Percentiles rank a stretch among this genome's conserved stretches.
phyloP scores from a whole-genome alignment of 2,329 filamentous ascomycete species.

The Calcarisporium arbuscula region DNA sequence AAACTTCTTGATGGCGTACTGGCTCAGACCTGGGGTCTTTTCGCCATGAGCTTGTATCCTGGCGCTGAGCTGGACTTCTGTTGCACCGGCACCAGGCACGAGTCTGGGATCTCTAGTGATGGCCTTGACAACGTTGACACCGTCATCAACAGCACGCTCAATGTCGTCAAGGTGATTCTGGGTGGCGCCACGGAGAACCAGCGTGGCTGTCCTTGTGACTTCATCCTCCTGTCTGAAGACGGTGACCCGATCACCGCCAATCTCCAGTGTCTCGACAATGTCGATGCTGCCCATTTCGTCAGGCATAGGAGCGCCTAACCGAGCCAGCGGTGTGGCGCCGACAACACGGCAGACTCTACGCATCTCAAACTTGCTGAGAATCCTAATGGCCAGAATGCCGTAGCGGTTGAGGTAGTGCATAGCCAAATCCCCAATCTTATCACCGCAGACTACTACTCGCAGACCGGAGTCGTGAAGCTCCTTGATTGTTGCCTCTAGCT shows the following conservation, averaged over 20 bases:
- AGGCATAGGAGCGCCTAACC: conserved; percentile 96
- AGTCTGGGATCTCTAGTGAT: conserved; percentile 89
- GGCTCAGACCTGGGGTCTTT: conserved; percentile 84
- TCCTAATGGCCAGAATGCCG: conserved; percentile 92
- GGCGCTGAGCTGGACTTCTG: conserved; percentile 90
- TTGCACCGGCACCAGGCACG: conserved; percentile 89
- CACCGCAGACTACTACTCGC: conserved; percentile 84
- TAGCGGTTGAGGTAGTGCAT: conserved; percentile 97
- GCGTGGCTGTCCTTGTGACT: conserved; percentile 83
- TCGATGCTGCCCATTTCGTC: conserved; percentile 97
- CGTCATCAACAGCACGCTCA: conserved; percentile 94
- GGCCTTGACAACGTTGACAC: conserved; percentile 97
- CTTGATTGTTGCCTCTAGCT: conserved; percentile 88
- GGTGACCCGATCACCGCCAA: conserved; percentile 94
- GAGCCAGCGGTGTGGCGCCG: conserved; percentile 90
- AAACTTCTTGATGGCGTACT: conserved; percentile 97
- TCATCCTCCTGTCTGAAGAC: conserved; percentile 97
- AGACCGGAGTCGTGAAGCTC: conserved; percentile 91
- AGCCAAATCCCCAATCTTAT: conserved; percentile 91
- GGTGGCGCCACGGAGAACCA: conserved; percentile 90
- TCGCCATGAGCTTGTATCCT: conserved; percentile 86
- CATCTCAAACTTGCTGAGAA: conserved; percentile 97
- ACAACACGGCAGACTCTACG: conserved; percentile 92
- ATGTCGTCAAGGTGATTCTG: conserved; percentile 98
- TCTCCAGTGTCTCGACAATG: conserved; percentile 93